Evolutionary conservation across 805 yeast genomes (phyloP).

Genomic region (Saccharomycopsis javanensis): DNA sequence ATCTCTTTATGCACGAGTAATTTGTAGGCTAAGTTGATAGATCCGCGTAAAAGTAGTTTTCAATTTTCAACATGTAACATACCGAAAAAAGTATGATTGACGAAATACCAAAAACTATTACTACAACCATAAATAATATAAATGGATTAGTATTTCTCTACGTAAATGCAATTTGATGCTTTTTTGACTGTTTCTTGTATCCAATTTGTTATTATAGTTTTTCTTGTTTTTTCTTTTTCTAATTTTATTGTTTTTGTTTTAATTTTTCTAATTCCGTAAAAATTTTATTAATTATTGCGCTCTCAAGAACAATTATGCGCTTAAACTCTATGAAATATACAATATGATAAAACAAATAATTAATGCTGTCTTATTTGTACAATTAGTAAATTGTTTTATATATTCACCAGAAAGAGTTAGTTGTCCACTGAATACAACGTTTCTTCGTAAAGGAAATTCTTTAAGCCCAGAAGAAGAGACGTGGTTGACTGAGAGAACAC

Average conservation of each 20-base stretch:
- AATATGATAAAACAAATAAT: not conserved
- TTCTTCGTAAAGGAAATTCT: constrained; percentile 39
- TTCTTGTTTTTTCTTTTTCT: too few species aligned
- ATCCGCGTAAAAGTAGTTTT: not conserved
- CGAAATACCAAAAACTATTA: too few species aligned
- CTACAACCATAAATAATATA: too few species aligned
- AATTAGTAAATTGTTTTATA: not conserved
- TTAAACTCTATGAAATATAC: too few species aligned
- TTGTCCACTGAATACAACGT: constrained; percentile 37
- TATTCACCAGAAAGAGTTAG: constrained; percentile 34
- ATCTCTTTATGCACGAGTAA: not conserved
- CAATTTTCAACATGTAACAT: constrained; percentile 1
- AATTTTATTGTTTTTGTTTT: too few species aligned
- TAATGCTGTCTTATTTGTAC: not conserved
- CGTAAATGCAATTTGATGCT: too few species aligned
- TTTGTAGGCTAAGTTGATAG: not conserved
- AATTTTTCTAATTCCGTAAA: too few species aligned
- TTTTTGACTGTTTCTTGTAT: too few species aligned
- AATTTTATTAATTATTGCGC: too few species aligned
- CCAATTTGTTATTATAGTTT: too few species aligned
- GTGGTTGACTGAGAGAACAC: constrained; percentile 44
- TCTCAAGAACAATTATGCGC: too few species aligned
- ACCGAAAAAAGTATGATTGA: not conserved
- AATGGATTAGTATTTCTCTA: not conserved
- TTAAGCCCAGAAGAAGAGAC: constrained; percentile 38